Evolutionary conservation across 2,329 filamentous ascomycete genomes (phyloP), one percentile per base, ranked within the genome.

Genomic region (Neofusicoccum parvum): DNA sequence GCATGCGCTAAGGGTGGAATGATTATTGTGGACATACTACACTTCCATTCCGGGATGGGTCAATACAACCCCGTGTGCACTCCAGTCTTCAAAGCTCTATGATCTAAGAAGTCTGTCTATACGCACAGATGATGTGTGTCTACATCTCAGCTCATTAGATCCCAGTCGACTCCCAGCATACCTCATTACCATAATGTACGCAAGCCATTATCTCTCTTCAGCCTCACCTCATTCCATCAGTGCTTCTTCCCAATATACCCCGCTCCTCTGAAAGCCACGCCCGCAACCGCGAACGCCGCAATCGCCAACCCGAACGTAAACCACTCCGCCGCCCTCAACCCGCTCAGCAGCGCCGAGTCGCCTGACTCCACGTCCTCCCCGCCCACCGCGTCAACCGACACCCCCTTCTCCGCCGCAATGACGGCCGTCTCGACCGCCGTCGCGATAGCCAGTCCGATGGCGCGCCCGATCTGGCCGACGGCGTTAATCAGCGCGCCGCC

Each of bases 401-500:
- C 78, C 3, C 78, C 79, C 36, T 83, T 78, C 27, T 80, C 78
- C 3, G 78, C 74, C 0, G 85, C 85, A 77, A 88, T 85, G 20
- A 88, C 83, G 0, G 85, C 82, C 0, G 86, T 86, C 72, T 90
- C 86, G 1, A 89, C 78, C 0, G 86, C 86, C 0, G 88, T 89
- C 2, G 82, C 84, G 34, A 90, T 80, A 0, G 88, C 88, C 1
- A 90, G 78, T 1, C 86, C 83, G 17, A 90, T 83, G 0, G 88
- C 83, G 11, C 88, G 80, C 0, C 88, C 88, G 20, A 90, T 78
- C 70, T 89, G 87, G 1, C 85, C 86, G 23, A 87, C 83, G 0
- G 87, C 83, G 68, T 90, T 90, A 72, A 90, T 85, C 10, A 90
- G 81, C 0, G 87, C 88, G 1, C 87, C 88, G 0, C 88, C 88